Conservation (phyloP, 352 stramenopile species). For the Pythium brassicae region DNA sequence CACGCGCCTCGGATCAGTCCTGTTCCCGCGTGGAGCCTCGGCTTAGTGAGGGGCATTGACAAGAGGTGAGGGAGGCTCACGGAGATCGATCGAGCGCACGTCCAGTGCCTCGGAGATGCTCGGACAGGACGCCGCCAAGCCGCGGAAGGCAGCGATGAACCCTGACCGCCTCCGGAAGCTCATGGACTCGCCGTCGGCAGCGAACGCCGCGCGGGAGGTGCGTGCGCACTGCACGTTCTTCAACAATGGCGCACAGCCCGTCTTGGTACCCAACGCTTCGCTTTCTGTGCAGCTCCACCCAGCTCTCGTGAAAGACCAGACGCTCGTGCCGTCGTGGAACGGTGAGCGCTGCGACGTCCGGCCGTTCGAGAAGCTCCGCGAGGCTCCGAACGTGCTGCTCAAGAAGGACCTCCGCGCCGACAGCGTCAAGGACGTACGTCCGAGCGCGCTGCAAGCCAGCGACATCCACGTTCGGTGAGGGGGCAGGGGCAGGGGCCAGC, state of each 20-base stretch:
- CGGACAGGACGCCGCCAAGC: slow-evolving; percentile 14
- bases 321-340: slow-evolving; percentile 46
- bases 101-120: slow-evolving; percentile 3
- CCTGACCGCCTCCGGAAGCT: slow-evolving; percentile 53
- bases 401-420: slow-evolving; percentile 31
- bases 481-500: too few species aligned
- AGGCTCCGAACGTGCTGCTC: slow-evolving; percentile 26
- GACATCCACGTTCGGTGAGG: slow-evolving; percentile 13
- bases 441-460: slow-evolving; percentile 16
- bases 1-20: too few species aligned
- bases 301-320: slow-evolving; percentile 37
- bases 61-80: neutral
- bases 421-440: slow-evolving; percentile 15
- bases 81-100: too few species aligned
- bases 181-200: slow-evolving; percentile 45
- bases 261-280: neutral
- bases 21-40: too few species aligned
- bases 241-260: neutral
- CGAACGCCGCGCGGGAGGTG: slow-evolving; percentile 33
- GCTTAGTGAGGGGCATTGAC: neutral
- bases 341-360: slow-evolving; percentile 51
- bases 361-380: slow-evolving; percentile 37
- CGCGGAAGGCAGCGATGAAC: slow-evolving; percentile 39
- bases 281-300: slow-evolving; percentile 15
- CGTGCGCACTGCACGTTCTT: neutral